Evolutionary conservation across 192 early-diverging fungal species (phyloP).

Genomic region (Phycomyces blakesleeanus): DNA sequence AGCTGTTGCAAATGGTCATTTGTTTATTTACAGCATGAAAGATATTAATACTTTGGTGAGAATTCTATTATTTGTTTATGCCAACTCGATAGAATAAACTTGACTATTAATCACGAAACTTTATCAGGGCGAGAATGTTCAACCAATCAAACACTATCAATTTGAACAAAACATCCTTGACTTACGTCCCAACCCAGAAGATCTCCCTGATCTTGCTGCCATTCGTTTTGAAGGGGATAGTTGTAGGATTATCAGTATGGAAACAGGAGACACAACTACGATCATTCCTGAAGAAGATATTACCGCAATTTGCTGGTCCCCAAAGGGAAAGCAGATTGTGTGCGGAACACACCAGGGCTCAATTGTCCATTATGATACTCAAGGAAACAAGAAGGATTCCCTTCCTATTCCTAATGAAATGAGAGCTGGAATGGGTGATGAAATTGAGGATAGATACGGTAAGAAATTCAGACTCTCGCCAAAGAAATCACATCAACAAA

Average conservation of each 20-base stretch:
- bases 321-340: slow-evolving; percentile 86
- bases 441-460: slow-evolving; percentile 21
- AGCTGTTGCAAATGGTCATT: slow-evolving; percentile 26
- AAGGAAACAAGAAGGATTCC: slow-evolving; percentile 57
- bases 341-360: slow-evolving; percentile 60
- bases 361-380: slow-evolving; percentile 59
- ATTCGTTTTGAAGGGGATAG: slow-evolving; percentile 41
- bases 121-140: slow-evolving; percentile 21
- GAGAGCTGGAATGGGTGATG: slow-evolving; percentile 4
- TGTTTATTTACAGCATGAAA: slow-evolving; percentile 36
- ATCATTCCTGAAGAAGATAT: slow-evolving; percentile 35
- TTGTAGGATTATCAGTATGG: slow-evolving; percentile 39
- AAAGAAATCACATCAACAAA: not conserved
- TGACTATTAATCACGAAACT: not conserved
- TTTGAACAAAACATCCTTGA: slow-evolving; percentile 53
- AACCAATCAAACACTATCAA: slow-evolving; percentile 36
- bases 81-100: not conserved
- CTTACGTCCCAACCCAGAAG: slow-evolving; percentile 59
- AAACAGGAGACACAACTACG: slow-evolving; percentile 17
- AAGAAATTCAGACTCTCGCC: slow-evolving; percentile 2
- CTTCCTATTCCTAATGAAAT: slow-evolving; percentile 43
- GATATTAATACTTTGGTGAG: slow-evolving; percentile 40
- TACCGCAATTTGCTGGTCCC: slow-evolving; percentile 76
- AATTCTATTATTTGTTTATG: slow-evolving; percentile 23
- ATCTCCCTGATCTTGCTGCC: slow-evolving; percentile 43